Evolutionary conservation across 345 rosid genomes (phyloP).

Genomic region (Garcia nutans): DNA sequence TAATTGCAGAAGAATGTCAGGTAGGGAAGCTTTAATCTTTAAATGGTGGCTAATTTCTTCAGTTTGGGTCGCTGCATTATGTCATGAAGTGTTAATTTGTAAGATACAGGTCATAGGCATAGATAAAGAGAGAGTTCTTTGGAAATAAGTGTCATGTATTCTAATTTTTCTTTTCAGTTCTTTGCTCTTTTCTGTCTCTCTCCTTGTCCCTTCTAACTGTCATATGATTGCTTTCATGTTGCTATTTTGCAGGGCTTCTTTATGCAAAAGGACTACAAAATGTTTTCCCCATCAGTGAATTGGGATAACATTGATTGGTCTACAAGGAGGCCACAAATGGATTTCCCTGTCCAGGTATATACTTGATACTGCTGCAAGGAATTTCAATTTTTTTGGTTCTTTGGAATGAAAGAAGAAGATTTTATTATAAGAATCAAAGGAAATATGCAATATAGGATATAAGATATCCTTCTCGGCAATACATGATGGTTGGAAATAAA

Average conservation of each 20-base stretch:
- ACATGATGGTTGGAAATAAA: not conserved
- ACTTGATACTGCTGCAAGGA: constrained; percentile 10
- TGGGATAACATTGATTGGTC: constrained; percentile 94
- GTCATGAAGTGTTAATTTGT: not conserved
- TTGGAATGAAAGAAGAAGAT: not conserved
- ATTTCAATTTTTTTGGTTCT: not conserved
- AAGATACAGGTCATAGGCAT: not conserved
- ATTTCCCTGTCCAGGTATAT: constrained; percentile 95
- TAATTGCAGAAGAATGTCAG: constrained; percentile 87
- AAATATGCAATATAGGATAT: not conserved
- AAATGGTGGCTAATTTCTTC: not conserved
- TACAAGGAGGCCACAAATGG: constrained; percentile 91
- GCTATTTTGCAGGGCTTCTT: constrained; percentile 72
- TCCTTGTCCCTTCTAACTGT: not conserved
- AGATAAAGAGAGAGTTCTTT: not conserved
- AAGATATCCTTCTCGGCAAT: not conserved
- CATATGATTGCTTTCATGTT: constrained; percentile 9
- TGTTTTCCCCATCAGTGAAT: constrained; percentile 96
- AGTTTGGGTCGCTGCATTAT: not conserved
- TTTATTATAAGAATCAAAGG: not conserved
- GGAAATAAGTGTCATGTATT: not conserved
- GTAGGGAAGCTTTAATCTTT: constrained; percentile 29
- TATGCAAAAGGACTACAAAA: constrained; percentile 97
- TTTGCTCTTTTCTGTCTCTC: not conserved
- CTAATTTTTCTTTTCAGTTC: not conserved